A percentile compares a stretch with the other conserved stretches of the same genome.
Evolutionary conservation across 2,329 filamentous ascomycete genomes (phyloP).

Genomic region (Nemania sp.): DNA sequence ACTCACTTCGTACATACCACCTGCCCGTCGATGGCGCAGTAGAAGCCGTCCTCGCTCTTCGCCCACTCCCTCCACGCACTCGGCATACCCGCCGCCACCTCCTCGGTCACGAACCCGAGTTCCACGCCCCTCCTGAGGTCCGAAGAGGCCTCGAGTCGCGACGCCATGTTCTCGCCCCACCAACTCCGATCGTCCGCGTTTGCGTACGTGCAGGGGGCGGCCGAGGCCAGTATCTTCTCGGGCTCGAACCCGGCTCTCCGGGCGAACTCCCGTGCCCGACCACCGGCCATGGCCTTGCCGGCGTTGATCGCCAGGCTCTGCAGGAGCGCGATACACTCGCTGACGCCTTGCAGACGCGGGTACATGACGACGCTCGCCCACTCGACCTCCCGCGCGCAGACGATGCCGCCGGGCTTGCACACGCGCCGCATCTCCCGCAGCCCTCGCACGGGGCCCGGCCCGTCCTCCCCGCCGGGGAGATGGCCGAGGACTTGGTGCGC

Average conservation of each 20-base stretch:
- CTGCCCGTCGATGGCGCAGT: slow-evolving; percentile 19
- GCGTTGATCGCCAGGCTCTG: slow-evolving; percentile 3
- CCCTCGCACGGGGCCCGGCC: slow-evolving; percentile 18
- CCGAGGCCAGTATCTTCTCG: slow-evolving; percentile 18
- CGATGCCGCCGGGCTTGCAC: slow-evolving; percentile 26
- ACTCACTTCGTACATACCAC: slow-evolving; percentile 24
- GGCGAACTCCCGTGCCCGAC: slow-evolving; percentile 25
- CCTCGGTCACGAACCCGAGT: slow-evolving; percentile 20
- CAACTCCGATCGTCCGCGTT: slow-evolving; percentile 9
- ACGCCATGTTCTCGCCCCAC: slow-evolving; percentile 23
- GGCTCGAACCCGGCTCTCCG: slow-evolving; percentile 23
- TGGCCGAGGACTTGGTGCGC: slow-evolving; percentile 28
- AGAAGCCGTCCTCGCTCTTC: slow-evolving; percentile 19
- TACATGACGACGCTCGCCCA: slow-evolving; percentile 19
- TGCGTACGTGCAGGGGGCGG: slow-evolving; percentile 10
- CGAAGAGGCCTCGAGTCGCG: slow-evolving; percentile 7
- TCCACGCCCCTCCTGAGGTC: slow-evolving; percentile 16
- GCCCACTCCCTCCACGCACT: slow-evolving; percentile 24
- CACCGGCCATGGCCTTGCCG: slow-evolving; percentile 16
- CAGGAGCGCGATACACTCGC: slow-evolving; percentile 8
- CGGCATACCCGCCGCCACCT: slow-evolving; percentile 14
- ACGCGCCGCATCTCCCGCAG: slow-evolving; percentile 29
- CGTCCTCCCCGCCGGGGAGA: slow-evolving; percentile 5
- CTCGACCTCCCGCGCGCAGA: slow-evolving; percentile 26
- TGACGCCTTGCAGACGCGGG: slow-evolving; percentile 13